Evolutionary conservation across 2,329 filamentous ascomycete genomes (phyloP), one percentile per base, ranked within the genome.

Genomic region (Cladophialophora carrionii): DNA sequence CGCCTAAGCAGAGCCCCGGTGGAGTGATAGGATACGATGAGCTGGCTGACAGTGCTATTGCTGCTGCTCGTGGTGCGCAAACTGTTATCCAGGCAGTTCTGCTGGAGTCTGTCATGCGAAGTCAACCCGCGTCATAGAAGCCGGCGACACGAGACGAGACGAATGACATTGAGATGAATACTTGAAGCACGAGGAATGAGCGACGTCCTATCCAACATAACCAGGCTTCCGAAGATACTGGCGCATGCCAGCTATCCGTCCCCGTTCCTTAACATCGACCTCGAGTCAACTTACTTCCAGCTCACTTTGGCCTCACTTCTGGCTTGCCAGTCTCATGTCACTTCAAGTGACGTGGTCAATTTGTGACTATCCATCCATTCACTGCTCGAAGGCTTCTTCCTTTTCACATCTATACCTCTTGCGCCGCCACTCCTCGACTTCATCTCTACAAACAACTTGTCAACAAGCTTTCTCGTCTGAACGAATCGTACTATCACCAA

Each of bases 11-110:
- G 46, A 62, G 71, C 68, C 12, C 69, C 72, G 46, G 26, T 69
- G 72, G 51, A 71, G 70, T 31, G 58, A 67, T 41, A 62, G 77
- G 75, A 76, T 80, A 20, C 76, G 71, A 71, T 29, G 61, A 65
- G 17, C 24, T 90, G 57, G 80, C 88, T 34, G 86, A 90, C 71
- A 83, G 83, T 66, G 87, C 88, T 58, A 85, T 88, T 32, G 83
- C 85, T 73, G 86, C 87, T 37, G 87, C 88, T 51, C 76, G 82
- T 20, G 83, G 85, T 48, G 82, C 84, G 37, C 80, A 88, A 65
- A 78, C 82, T 2, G 87, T 90, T 48, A 78, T 90, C 57, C 82
- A 82, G 57, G 85, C 87, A 62, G 86, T 87, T 60, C 78, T 89
- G 17, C 83, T 82, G 62, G 87, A 90, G 71, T 82, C 83, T 52